A percentile compares a stretch with the other conserved stretches of the same genome.
phyloP scores from a whole-genome alignment of 208 protist genomes.

The Plasmodiophora brassicae region DNA sequence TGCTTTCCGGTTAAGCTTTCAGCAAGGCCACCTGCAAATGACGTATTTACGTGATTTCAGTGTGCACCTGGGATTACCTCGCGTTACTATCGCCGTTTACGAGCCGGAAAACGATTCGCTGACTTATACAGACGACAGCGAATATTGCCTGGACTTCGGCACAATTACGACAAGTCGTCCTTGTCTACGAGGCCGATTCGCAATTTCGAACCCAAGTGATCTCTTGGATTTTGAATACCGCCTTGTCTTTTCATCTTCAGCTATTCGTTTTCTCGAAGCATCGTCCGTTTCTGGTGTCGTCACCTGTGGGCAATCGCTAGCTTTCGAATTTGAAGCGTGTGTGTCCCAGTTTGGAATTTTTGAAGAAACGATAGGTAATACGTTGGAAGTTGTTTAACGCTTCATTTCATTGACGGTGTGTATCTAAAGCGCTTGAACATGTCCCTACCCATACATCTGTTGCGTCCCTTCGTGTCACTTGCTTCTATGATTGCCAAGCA shows the following conservation, averaged over 20 bases:
- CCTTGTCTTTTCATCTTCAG: neutral
- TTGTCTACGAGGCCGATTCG: neutral
- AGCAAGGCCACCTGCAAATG: too few relatives aligned
- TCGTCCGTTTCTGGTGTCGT: neutral
- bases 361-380: too few relatives aligned
- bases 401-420: too few relatives aligned
- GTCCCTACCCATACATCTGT: too few relatives aligned
- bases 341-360: too few relatives aligned
- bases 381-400: too few relatives aligned
- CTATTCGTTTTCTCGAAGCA: neutral
- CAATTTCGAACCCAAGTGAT: neutral
- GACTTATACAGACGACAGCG: too few relatives aligned
- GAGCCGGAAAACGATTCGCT: too few relatives aligned
- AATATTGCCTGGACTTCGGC: neutral
- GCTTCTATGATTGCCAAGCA: neutral
- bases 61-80: too few relatives aligned
- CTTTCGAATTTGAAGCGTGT: neutral
- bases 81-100: too few relatives aligned
- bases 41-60: too few relatives aligned
- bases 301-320: neutral
- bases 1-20: neutral
- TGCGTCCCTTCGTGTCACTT: neutral
- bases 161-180: neutral
- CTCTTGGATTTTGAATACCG: neutral
- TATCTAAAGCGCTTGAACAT: too few relatives aligned